Evolutionary conservation across 305 asterid genomes (phyloP).

Genomic region (Solanum chacoense): DNA sequence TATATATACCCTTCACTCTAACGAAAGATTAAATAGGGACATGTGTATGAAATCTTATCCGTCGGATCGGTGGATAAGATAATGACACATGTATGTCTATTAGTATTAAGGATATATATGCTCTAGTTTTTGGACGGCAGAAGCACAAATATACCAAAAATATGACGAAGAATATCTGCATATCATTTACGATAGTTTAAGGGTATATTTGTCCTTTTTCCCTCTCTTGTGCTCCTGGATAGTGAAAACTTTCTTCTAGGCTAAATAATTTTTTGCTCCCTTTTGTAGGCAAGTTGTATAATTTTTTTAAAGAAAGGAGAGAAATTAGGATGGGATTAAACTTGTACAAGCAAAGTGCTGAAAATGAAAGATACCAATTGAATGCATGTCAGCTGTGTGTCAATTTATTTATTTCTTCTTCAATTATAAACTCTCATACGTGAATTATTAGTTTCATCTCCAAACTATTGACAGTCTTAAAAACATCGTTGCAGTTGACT

Average conservation of each 20-base stretch:
- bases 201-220: too few species aligned
- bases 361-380: background rate
- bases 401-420: background rate
- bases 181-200: too few species aligned
- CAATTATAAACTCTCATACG: background rate
- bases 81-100: accelerated
- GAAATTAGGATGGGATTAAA: background rate
- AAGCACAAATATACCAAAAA: background rate
- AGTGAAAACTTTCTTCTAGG: background rate
- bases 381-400: background rate
- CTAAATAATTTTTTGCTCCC: background rate
- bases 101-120: too few species aligned
- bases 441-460: too few species aligned
- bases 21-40: background rate
- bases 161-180: accelerated
- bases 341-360: background rate
- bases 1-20: too few species aligned
- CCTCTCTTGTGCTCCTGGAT: background rate
- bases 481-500: too few species aligned
- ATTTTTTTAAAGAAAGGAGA: background rate
- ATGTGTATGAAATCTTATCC: too few species aligned
- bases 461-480: too few species aligned
- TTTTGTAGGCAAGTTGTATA: constrained; percentile 2
- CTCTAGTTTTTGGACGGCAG: background rate
- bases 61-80: too few species aligned